phyloP scores from a whole-genome alignment of 495 filamentous ascomycete species.

The Cudoniella acicularis region DNA sequence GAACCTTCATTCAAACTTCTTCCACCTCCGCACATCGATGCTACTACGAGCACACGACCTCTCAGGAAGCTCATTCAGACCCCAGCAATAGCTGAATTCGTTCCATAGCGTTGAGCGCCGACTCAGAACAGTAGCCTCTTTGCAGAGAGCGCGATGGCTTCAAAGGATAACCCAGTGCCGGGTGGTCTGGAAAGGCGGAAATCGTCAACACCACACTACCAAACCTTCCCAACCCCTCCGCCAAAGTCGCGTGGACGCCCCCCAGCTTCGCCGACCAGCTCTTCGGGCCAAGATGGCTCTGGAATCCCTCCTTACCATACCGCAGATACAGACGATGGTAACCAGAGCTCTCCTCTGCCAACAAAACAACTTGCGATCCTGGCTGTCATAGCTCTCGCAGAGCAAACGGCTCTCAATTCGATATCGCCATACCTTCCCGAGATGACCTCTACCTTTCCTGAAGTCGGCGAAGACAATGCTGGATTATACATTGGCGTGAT shows the following conservation, averaged over 20 bases:
- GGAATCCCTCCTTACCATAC: conserved; percentile 9
- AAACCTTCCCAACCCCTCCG: conserved; percentile 90
- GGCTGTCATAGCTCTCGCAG: conserved; percentile 82
- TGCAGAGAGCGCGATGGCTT: too few relatives aligned
- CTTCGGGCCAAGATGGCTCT: conserved; percentile 20
- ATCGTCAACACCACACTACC: conserved; percentile 78
- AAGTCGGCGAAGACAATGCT: conserved; percentile 63
- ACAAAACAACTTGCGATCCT: conserved; percentile 78
- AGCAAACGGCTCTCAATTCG: conserved; percentile 94
- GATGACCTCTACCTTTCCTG: conserved; percentile 84
- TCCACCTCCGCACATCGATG: too few relatives aligned
- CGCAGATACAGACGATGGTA: conserved; percentile 23
- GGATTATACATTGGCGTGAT: conserved; percentile 89
- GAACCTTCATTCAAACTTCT: too few relatives aligned
- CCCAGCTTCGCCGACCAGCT: conserved; percentile 12
- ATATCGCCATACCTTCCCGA: conserved; percentile 94
- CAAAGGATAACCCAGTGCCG: not conserved
- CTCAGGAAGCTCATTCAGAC: not conserved
- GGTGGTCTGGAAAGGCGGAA: conserved; percentile 42
- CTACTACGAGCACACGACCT: too few relatives aligned
- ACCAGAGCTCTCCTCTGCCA: conserved; percentile 66
- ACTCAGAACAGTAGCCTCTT: too few relatives aligned
- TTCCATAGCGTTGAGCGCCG: too few relatives aligned
- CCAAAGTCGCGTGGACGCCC: conserved; percentile 57
- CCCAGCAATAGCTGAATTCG: not conserved